Conservation (phyloP, 2,329 filamentous ascomycete species). For the Xylariaceae sp. region DNA sequence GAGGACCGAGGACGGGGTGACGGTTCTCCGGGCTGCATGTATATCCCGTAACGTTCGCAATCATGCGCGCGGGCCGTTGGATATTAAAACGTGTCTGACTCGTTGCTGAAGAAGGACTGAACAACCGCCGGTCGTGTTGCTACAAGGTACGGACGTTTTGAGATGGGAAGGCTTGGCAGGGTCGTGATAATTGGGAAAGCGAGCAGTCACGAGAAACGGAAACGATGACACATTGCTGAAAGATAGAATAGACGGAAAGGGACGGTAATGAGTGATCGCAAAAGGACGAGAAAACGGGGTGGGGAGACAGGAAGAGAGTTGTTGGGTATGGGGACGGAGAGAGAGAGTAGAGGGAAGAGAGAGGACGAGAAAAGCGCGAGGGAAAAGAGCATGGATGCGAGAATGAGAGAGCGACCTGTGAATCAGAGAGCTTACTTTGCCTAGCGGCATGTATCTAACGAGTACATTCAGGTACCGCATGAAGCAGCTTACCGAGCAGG, state of each 20-base stretch:
- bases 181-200: background rate
- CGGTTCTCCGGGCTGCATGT: background rate
- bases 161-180: background rate
- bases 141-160: background rate
- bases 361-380: background rate
- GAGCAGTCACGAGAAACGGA: background rate
- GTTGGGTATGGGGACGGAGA: background rate
- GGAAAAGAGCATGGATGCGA: background rate
- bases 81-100: constrained; percentile 6
- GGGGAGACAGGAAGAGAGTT: background rate
- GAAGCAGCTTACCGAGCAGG: background rate
- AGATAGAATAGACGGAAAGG: background rate
- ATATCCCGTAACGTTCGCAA: too few species aligned
- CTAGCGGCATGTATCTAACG: background rate
- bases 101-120: constrained; percentile 2
- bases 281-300: constrained; percentile 2
- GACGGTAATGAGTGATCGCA: constrained; percentile 3
- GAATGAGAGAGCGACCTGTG: background rate
- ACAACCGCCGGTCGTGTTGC: constrained; percentile 1
- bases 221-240: background rate
- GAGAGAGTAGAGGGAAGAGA: background rate
- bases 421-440: background rate
- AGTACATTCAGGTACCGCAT: background rate
- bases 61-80: background rate
- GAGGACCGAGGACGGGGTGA: too few species aligned